Conservation (phyloP, 257 asterid species). For the Penstemon eatonii region DNA sequence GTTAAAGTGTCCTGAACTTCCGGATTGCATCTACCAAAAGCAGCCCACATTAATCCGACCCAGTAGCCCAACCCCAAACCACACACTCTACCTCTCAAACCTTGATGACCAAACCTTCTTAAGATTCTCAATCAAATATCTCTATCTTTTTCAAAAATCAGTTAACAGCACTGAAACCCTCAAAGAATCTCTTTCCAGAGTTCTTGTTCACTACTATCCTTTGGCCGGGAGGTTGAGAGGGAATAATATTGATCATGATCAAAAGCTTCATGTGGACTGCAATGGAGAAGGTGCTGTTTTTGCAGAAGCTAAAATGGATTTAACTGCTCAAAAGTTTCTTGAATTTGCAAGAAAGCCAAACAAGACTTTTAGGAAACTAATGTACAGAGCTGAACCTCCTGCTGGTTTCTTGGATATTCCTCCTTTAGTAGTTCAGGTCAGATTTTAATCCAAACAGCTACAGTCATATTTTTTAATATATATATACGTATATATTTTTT, state of each 20-base stretch:
- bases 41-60: constrained; percentile 55
- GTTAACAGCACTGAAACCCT: constrained; percentile 36
- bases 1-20: constrained; percentile 49
- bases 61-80: constrained; percentile 47
- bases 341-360: constrained; percentile 53
- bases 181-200: constrained; percentile 52
- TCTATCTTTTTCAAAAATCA: constrained; percentile 54
- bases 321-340: constrained; percentile 49
- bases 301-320: constrained; percentile 65
- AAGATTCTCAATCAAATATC: constrained; percentile 70
- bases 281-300: constrained; percentile 83
- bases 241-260: constrained; percentile 35
- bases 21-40: constrained; percentile 53
- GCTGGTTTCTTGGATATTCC: constrained; percentile 65
- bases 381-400: constrained; percentile 56
- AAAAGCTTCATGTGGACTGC: constrained; percentile 70
- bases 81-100: constrained; percentile 62
- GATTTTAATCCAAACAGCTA: neutral
- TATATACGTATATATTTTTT: no score
- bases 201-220: constrained; percentile 70
- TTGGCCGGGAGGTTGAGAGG: constrained; percentile 68
- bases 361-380: constrained; percentile 58
- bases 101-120: constrained; percentile 82
- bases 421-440: constrained; percentile 81
- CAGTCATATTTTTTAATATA: no score